Evolutionary conservation across 2,329 filamentous ascomycete genomes (phyloP), one percentile per base, ranked within the genome.

Genomic region (Sporothrix luriei): DNA sequence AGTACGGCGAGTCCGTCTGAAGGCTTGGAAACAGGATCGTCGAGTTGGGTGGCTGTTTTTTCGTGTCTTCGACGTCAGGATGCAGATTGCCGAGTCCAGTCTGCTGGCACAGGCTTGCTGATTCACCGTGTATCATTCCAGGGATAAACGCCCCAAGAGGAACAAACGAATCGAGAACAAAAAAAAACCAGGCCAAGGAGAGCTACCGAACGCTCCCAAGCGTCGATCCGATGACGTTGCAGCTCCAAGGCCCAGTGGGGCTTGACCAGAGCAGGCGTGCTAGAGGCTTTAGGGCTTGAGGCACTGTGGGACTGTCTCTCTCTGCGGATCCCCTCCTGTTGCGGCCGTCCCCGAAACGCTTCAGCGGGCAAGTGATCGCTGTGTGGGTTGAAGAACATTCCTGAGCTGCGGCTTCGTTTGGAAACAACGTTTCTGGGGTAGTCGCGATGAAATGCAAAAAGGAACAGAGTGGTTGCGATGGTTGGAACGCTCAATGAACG

Each of bases 211-310:
- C 2, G 48, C 48, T 9, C 48, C 19, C 43, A 65, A 65, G 43
- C 43, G 40, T 49, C 61, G 61, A 51, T 49, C 43, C 16, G 62
- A 51, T 67, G 62, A 51, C 62, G 62, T 66, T 54, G 62, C 40
- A 43, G 40, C 40, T 43, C 14, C 33, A 33, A 24, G 55, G 33
- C 29, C 46, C 13, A 24, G 24, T 65, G 54, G 61, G 26, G 43
- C 61, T 9, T 9, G 38, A n/a, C 29, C 19, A 40, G 21, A 43
- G 40, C n/a, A 24, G 21, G 51, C 29, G 51, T 52, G 29, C 54
- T n/a, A 40, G n/a, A 14, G 33, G 29, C 26, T 38, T 24, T 19
- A 14, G 16, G 9, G 19, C 29, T 40, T 38, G 7, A 7, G 19
- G 26, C 33, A 0, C 6, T 16, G 57, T n/a, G 29, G 5, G 33